Evolutionary conservation across 1,284 basidiomycete genomes (phyloP).

Genomic region (Pholiota adiposa): DNA sequence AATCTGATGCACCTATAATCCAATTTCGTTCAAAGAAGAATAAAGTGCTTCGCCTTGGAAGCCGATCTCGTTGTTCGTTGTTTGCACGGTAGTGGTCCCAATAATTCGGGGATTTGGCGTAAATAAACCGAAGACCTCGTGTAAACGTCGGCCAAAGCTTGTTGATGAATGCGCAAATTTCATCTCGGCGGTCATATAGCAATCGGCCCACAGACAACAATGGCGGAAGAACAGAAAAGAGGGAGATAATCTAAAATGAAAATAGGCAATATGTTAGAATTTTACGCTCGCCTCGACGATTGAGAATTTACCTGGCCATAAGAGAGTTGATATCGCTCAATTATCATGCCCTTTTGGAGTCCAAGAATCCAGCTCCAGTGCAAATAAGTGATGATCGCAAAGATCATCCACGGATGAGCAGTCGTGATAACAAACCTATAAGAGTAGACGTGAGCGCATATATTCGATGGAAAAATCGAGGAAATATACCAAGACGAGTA

Average conservation of each 20-base stretch:
- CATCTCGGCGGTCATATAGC: not conserved
- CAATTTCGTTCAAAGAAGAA: not conserved
- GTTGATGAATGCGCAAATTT: not conserved
- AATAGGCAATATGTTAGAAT: not conserved
- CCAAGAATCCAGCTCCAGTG: slow-evolving; percentile 13
- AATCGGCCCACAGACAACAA: slow-evolving; percentile 1
- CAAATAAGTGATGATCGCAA: slow-evolving; percentile 2
- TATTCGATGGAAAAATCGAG: no score
- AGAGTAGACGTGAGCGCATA: not conserved
- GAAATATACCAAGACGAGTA: not conserved
- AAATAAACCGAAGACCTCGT: not conserved
- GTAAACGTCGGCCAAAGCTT: not conserved
- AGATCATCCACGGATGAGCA: slow-evolving; percentile 11
- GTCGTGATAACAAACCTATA: slow-evolving; percentile 1
- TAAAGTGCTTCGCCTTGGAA: not conserved
- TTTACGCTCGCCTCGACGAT: not conserved
- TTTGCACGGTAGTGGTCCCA: not conserved
- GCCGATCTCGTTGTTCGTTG: not conserved
- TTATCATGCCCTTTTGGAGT: slow-evolving; percentile 7
- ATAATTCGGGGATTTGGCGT: slow-evolving; percentile 6
- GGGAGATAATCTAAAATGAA: slow-evolving; percentile 1
- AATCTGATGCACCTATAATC: not conserved
- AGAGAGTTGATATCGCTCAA: not conserved
- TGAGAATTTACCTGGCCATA: slow-evolving; percentile 7
- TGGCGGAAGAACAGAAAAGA: slow-evolving; percentile 12